These are phyloP conservation scores for Alternaria sp. DNA, from an alignment of 2,329 filamentous ascomycete species.

Conservation along the genomic window DNA sequence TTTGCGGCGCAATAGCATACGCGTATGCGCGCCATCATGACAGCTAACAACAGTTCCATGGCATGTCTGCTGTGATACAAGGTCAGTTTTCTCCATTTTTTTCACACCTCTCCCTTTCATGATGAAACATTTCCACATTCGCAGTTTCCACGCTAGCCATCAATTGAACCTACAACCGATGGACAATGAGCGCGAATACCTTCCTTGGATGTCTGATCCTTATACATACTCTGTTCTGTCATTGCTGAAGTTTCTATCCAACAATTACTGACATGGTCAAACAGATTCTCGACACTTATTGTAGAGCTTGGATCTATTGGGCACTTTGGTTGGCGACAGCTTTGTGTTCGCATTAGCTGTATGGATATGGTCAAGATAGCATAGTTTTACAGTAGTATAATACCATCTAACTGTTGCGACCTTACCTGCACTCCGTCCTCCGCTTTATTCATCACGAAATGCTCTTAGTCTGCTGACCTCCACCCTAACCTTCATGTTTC, in stretches of 20 bases:
- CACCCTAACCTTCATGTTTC: background rate
- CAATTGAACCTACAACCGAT: conserved; percentile 68
- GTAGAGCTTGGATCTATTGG: background rate
- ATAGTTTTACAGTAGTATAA: background rate
- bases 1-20: background rate
- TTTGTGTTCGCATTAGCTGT: background rate
- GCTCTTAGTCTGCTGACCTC: background rate
- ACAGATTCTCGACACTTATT: conserved; percentile 7
- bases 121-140: conserved; percentile 84
- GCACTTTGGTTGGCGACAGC: background rate
- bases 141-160: conserved; percentile 88
- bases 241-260: conserved; percentile 5
- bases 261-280: conserved; percentile 29
- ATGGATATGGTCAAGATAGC: background rate
- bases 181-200: conserved; percentile 71
- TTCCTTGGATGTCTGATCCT: conserved; percentile 81
- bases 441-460: background rate
- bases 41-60: background rate
- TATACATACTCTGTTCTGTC: conserved; percentile 15
- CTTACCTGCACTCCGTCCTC: background rate
- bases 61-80: background rate
- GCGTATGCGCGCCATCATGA: background rate
- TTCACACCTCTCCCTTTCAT: conserved; percentile 52
- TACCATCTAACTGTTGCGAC: background rate
- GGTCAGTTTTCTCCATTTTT: conserved; percentile 45